Percentiles rank a stretch among this genome's conserved stretches.
Conservation (phyloP, 2,329 filamentous ascomycete genomes). For the Pezicula radicicola region DNA sequence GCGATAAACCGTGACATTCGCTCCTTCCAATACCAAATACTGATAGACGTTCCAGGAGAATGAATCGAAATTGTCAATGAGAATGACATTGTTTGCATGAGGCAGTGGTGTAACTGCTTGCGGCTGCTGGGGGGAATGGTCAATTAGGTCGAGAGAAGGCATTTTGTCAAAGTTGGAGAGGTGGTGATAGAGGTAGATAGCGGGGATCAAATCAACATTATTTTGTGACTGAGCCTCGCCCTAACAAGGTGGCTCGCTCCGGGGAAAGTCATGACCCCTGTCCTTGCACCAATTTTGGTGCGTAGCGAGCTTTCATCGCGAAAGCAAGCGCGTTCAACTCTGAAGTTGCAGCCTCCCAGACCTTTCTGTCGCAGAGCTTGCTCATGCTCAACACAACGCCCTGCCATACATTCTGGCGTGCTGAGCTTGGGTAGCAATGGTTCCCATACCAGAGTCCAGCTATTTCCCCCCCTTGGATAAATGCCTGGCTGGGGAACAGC, state of each 20-base stretch:
- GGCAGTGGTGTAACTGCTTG: constrained; percentile 68
- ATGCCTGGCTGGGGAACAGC: constrained; percentile 76
- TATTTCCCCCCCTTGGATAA: constrained; percentile 85
- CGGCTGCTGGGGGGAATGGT: constrained; percentile 86
- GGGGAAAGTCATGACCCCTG: background rate
- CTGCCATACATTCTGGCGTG: constrained; percentile 20
- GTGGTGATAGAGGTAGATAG: background rate
- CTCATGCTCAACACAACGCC: constrained; percentile 25
- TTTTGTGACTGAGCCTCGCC: background rate
- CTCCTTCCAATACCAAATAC: constrained; percentile 94
- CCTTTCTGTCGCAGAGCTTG: constrained; percentile 7
- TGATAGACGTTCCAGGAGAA: constrained; percentile 99
- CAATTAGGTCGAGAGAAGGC: constrained; percentile 51
- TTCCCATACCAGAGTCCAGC: constrained; percentile 63
- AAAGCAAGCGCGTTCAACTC: constrained; percentile 13
- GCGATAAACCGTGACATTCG: constrained; percentile 81
- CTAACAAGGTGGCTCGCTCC: background rate
- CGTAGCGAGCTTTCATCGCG: constrained; percentile 1
- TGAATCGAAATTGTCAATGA: constrained; percentile 99
- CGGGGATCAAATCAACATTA: background rate
- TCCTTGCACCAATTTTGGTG: background rate
- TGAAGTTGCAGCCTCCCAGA: constrained; percentile 4
- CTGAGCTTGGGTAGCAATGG: constrained; percentile 62
- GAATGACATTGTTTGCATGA: constrained; percentile 83
- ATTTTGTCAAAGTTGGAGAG: constrained; percentile 26